Evolutionary conservation across 352 stramenopile genomes (phyloP).

Genomic region (Pythium chondricola): DNA sequence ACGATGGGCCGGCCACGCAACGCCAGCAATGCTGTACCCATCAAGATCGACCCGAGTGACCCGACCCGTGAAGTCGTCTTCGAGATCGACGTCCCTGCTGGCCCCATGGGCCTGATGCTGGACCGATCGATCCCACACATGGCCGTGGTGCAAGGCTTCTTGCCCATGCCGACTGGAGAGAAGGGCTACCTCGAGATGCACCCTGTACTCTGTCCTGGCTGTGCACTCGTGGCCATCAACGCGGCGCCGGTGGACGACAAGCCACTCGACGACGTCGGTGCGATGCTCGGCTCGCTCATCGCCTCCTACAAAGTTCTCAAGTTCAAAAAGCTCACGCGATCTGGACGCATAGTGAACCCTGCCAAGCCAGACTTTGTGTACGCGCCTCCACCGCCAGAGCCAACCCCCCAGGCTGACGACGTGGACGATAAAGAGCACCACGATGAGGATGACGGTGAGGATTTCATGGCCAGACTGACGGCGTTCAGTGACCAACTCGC

Average conservation of each 20-base stretch:
- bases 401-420: slow-evolving; percentile 13
- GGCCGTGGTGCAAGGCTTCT: slow-evolving; percentile 74
- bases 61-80: slow-evolving; percentile 70
- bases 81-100: slow-evolving; percentile 71
- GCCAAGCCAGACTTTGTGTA: slow-evolving; percentile 68
- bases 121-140: slow-evolving; percentile 74
- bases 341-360: slow-evolving; percentile 63
- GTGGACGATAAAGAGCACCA: slow-evolving; percentile 10
- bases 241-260: slow-evolving; percentile 69
- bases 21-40: background rate
- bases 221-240: slow-evolving; percentile 75
- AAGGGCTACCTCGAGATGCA: slow-evolving; percentile 77
- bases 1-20: slow-evolving; percentile 9
- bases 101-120: slow-evolving; percentile 78
- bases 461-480: slow-evolving; percentile 40
- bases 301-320: slow-evolving; percentile 55
- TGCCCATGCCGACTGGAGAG: slow-evolving; percentile 57
- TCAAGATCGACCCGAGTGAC: slow-evolving; percentile 28
- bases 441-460: slow-evolving; percentile 10
- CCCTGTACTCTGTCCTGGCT: slow-evolving; percentile 71
- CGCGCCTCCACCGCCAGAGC: slow-evolving; percentile 42
- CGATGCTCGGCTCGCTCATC: slow-evolving; percentile 53
- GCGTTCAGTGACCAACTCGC: slow-evolving; percentile 38
- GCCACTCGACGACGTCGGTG: slow-evolving; percentile 57
- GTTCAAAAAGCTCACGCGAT: slow-evolving; percentile 85